These are phyloP conservation scores for Naegleria fowleri DNA, from an alignment of 208 protist species.

Conservation along the genomic window DNA sequence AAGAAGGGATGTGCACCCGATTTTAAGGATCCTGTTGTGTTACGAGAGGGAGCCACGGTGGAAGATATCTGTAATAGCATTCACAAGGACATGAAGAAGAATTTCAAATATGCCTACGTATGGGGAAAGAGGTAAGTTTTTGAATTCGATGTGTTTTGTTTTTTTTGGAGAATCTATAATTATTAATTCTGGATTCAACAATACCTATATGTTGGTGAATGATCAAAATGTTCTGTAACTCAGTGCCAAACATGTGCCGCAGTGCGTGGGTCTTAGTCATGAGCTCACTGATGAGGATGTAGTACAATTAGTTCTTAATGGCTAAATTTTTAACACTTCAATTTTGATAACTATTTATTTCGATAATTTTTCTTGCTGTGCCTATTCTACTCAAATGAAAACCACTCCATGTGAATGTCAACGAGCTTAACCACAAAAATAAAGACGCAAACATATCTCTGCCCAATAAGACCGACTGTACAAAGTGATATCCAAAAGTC, in stretches of 20 bases:
- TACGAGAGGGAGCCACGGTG: slow-evolving; percentile 76
- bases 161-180: neutral
- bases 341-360: neutral
- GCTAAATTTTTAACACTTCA: neutral
- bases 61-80: slow-evolving; percentile 93
- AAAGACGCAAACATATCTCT: neutral
- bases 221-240: too few species aligned
- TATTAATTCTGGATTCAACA: neutral
- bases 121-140: slow-evolving; percentile 20
- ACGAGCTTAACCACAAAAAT: neutral
- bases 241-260: slow-evolving; percentile 95
- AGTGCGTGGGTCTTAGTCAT: slow-evolving; percentile 92
- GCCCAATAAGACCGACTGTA: neutral
- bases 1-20: slow-evolving; percentile 93
- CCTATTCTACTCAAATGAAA: neutral
- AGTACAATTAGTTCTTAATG: slow-evolving; percentile 86
- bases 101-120: slow-evolving; percentile 81
- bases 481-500: neutral
- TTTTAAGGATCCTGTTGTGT: slow-evolving; percentile 93
- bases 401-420: neutral
- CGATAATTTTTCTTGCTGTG: neutral
- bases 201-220: slow-evolving; percentile 80
- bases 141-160: too few species aligned
- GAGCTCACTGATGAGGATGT: slow-evolving; percentile 97
- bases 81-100: slow-evolving; percentile 89